Evolutionary conservation across 768 basidiomycete genomes (phyloP).

Genomic region (Boletus huronensis): DNA sequence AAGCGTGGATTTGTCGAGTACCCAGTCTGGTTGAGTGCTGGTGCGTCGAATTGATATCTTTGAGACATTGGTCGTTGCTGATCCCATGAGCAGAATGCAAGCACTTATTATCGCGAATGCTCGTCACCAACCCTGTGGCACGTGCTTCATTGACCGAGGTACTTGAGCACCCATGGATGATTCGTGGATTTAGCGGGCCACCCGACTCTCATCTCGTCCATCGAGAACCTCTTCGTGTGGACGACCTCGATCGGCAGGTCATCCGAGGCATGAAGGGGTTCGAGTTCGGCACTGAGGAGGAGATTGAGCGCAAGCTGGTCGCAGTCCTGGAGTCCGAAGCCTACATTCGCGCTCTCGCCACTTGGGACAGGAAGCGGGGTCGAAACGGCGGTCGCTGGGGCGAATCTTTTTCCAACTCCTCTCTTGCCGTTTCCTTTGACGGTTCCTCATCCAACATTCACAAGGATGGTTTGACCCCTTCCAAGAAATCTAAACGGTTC

Average conservation of each 20-base stretch:
- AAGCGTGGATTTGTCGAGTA: constrained; percentile 97
- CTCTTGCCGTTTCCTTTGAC: constrained; percentile 62
- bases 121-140: constrained; percentile 86
- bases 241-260: constrained; percentile 85
- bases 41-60: constrained; percentile 42
- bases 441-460: constrained; percentile 40
- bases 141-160: constrained; percentile 86
- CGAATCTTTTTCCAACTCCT: constrained; percentile 60
- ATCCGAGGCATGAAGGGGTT: constrained; percentile 93
- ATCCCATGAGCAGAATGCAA: constrained; percentile 75
- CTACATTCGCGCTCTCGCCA: constrained; percentile 68
- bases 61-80: constrained; percentile 4
- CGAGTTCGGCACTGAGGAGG: constrained; percentile 88
- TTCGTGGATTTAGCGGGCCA: constrained; percentile 76
- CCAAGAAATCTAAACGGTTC: constrained; percentile 79
- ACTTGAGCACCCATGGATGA: constrained; percentile 88
- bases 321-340: constrained; percentile 73
- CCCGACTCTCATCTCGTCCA: constrained; percentile 84
- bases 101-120: constrained; percentile 87
- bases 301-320: constrained; percentile 72
- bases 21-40: constrained; percentile 92
- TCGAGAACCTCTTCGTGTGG: constrained; percentile 83
- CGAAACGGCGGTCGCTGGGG: constrained; percentile 48
- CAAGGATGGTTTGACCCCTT: constrained; percentile 41
- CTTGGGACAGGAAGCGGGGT: constrained; percentile 74